A percentile compares a stretch with the other conserved stretches of the same genome.
Conservation (phyloP, 345 rosid genomes). For the Camelina neglecta region DNA sequence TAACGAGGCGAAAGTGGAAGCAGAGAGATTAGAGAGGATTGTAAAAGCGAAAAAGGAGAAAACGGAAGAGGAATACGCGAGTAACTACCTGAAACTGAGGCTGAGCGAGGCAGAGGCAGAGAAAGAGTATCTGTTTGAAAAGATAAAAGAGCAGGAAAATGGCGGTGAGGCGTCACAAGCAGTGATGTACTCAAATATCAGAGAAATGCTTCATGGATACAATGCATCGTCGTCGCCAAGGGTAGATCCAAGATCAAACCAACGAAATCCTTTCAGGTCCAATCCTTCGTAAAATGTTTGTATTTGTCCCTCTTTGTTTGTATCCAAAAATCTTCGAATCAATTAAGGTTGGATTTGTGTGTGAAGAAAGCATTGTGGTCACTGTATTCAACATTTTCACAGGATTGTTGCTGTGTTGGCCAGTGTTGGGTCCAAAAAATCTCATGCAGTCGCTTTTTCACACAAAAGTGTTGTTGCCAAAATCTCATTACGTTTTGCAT, state of each 20-base stretch:
- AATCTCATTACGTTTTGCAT: not conserved
- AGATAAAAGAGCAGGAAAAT: conserved; percentile 89
- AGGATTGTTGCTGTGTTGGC: conserved; percentile 13
- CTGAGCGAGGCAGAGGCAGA: conserved; percentile 98
- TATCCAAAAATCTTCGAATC: conserved; percentile 19
- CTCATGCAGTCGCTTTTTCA: not conserved
- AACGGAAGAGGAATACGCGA: conserved; percentile 94
- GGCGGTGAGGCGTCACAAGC: conserved; percentile 77
- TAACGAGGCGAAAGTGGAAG: conserved; percentile 87
- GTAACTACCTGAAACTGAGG: conserved; percentile 79
- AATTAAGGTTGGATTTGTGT: conserved; percentile 27
- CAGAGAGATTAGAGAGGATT: conserved; percentile 87
- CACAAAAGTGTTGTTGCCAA: not conserved
- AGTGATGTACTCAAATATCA: conserved; percentile 67
- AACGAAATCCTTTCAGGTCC: conserved; percentile 57
- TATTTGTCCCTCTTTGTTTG: conserved; percentile 22
- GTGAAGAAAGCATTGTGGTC: conserved; percentile 28
- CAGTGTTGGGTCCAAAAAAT: conserved; percentile 5
- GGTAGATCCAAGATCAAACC: conserved; percentile 60
- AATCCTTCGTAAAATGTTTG: conserved; percentile 48
- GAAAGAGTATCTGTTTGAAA: conserved; percentile 91
- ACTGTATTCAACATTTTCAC: conserved; percentile 17
- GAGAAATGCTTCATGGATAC: conserved; percentile 65
- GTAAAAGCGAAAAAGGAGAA: conserved; percentile 88
- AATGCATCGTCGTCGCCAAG: conserved; percentile 51